Conservation (phyloP, 2,329 filamentous ascomycete genomes). For the Fusarium guadeloupense region DNA sequence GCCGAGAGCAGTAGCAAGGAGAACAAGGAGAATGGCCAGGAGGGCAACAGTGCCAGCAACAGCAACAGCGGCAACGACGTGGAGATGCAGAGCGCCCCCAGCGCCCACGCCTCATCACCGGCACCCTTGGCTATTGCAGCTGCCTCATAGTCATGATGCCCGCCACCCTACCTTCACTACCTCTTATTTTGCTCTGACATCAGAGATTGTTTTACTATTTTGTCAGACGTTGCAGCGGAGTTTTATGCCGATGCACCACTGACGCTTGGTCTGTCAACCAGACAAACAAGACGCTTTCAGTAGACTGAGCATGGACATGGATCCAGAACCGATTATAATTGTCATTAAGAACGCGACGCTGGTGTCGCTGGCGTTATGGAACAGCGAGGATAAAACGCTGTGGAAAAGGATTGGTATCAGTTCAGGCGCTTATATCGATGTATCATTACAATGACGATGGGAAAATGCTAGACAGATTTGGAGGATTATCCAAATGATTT, state of each 20-base stretch:
- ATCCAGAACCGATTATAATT: constrained; percentile 13
- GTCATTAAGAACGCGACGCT: constrained; percentile 35
- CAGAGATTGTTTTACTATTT: constrained; percentile 26
- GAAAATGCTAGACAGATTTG: constrained; percentile 21
- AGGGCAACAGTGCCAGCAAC: constrained; percentile 59
- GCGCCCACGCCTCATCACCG: constrained; percentile 62
- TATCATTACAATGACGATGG: constrained; percentile 22
- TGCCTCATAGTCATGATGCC: constrained; percentile 48
- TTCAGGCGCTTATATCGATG: constrained; percentile 18
- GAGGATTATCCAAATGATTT: constrained; percentile 13
- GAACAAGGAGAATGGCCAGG: constrained; percentile 67
- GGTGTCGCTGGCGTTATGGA: constrained; percentile 45
- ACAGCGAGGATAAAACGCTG: constrained; percentile 30
- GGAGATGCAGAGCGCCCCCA: constrained; percentile 64
- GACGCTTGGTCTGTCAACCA: constrained; percentile 13
- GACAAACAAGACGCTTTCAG: constrained; percentile 10
- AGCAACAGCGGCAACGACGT: constrained; percentile 57
- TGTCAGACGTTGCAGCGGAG: constrained; percentile 21
- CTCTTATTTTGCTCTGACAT: constrained; percentile 7
- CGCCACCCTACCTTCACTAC: background rate
- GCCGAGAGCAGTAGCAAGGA: constrained; percentile 69
- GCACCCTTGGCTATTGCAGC: constrained; percentile 59
- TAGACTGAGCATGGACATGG: constrained; percentile 28
- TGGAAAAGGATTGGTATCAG: constrained; percentile 27
- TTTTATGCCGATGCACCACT: constrained; percentile 30